These are phyloP conservation scores for Macrophomina pseudophaseolina DNA, from an alignment of 2,329 filamentous ascomycete genomes.

Conservation along the genomic window DNA sequence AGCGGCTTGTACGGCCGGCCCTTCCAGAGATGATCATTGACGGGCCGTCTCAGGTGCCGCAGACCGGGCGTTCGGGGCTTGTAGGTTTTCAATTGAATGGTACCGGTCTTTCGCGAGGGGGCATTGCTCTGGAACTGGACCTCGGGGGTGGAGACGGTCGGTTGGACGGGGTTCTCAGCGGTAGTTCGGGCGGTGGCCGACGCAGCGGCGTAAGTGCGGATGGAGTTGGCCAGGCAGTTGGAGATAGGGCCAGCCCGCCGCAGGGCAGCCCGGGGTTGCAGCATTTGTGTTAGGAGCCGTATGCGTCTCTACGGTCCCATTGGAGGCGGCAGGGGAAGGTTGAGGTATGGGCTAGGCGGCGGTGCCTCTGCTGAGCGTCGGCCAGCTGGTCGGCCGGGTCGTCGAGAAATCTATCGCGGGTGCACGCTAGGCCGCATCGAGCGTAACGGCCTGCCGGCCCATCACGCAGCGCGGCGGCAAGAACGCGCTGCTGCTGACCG, in stretches of 20 bases:
- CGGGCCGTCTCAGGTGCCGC: conserved; percentile 85
- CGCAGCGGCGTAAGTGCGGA: conserved; percentile 44
- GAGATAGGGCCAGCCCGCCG: conserved; percentile 56
- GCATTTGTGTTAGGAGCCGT: conserved; percentile 54
- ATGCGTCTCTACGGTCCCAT: conserved; percentile 7
- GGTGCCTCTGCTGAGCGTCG: conserved; percentile 4
- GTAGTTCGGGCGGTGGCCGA: conserved; percentile 14
- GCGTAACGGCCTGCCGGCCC: background rate
- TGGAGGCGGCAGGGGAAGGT: conserved; percentile 4
- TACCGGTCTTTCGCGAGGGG: background rate
- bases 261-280: conserved; percentile 69
- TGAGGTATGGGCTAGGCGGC: background rate
- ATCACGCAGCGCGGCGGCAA: conserved; percentile 5
- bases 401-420: conserved; percentile 24
- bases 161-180: conserved; percentile 12
- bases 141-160: conserved; percentile 1
- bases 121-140: conserved; percentile 8
- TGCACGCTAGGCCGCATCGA: conserved; percentile 4
- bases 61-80: conserved; percentile 92
- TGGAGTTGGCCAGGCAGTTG: conserved; percentile 51
- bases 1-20: conserved; percentile 81
- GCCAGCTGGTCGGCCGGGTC: background rate
- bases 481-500: conserved; percentile 17
- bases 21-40: conserved; percentile 98
- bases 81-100: conserved; percentile 74